phyloP scores from a whole-genome alignment of 2,329 filamentous ascomycete genomes.

The Trichoderma sp. region DNA sequence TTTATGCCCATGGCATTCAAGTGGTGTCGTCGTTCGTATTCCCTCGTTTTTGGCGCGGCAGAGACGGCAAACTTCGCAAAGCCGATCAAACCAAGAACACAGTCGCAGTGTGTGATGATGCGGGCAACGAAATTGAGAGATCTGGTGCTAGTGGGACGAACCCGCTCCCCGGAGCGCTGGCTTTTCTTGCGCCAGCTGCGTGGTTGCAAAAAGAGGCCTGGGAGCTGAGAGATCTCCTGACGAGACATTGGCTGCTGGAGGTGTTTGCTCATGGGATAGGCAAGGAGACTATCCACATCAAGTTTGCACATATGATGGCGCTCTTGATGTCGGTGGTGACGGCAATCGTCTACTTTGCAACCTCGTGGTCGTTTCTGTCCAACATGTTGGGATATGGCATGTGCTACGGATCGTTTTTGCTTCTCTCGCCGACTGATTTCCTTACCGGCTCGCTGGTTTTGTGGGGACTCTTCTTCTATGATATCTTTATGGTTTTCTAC shows the following conservation, averaged over 20 bases:
- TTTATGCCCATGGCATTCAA: conserved; percentile 72
- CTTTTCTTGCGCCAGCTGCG: conserved; percentile 38
- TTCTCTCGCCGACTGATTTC: conserved; percentile 89
- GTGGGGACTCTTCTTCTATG: conserved; percentile 83
- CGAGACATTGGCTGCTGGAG: conserved; percentile 54
- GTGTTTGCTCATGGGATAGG: conserved; percentile 54
- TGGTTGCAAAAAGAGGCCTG: conserved; percentile 41
- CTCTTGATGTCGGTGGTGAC: conserved; percentile 56
- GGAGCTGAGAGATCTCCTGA: conserved; percentile 53
- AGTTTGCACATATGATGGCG: conserved; percentile 59
- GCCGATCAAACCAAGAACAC: conserved; percentile 46
- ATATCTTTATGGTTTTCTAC: conserved; percentile 90
- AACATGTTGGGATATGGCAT: conserved; percentile 87
- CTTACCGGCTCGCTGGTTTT: conserved; percentile 77
- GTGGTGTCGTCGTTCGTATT: conserved; percentile 69
- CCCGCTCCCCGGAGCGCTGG: conserved; percentile 38
- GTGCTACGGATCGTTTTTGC: conserved; percentile 77
- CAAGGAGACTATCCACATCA: conserved; percentile 52
- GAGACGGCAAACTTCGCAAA: conserved; percentile 46
- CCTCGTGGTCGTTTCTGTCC: conserved; percentile 59
- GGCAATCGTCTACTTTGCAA: conserved; percentile 69
- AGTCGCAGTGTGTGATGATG: conserved; percentile 43
- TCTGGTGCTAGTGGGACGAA: conserved; percentile 26
- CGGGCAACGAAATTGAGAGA: conserved; percentile 35
- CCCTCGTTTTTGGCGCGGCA: conserved; percentile 65